These are phyloP conservation scores for Volvox reticuliferus DNA, from an alignment of 139 green algal species.

Conservation along the genomic window DNA sequence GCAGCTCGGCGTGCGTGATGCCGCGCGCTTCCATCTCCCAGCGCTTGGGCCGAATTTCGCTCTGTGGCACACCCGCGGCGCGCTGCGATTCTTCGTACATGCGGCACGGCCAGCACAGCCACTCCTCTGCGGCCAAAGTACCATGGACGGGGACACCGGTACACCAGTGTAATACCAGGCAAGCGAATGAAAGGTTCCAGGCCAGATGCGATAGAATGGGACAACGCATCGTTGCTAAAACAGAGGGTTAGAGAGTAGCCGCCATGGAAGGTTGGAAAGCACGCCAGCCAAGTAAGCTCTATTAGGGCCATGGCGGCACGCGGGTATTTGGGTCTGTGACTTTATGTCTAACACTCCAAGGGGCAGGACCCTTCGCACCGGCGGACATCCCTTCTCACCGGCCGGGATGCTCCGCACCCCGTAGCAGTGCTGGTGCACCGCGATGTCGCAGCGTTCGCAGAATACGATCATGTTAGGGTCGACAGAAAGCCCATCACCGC, in stretches of 20 bases:
- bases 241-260: background rate
- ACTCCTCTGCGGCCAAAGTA: conserved; percentile 69
- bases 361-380: background rate
- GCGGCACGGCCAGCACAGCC: conserved; percentile 93
- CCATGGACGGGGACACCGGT: too few relatives aligned
- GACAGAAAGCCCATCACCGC: conserved; percentile 80
- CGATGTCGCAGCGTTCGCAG: conserved; percentile 94
- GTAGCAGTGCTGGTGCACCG: conserved; percentile 94
- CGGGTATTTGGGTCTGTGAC: background rate
- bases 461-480: conserved; percentile 91
- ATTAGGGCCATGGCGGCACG: too few relatives aligned
- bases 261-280: too few relatives aligned
- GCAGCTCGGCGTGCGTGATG: conserved; percentile 51
- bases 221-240: too few relatives aligned
- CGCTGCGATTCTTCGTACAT: conserved; percentile 75
- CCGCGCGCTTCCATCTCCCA: conserved; percentile 64
- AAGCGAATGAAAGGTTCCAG: too few relatives aligned
- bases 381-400: conserved; percentile 22
- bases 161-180: too few relatives aligned
- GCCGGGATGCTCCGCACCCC: conserved; percentile 74
- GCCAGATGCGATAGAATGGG: too few relatives aligned
- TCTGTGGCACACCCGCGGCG: conserved; percentile 63
- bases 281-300: too few relatives aligned
- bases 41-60: conserved; percentile 78
- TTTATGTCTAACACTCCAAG: background rate